Evolutionary conservation across 1,284 basidiomycete species (phyloP).

Genomic region (Cutaneotrichosporon sp.): DNA sequence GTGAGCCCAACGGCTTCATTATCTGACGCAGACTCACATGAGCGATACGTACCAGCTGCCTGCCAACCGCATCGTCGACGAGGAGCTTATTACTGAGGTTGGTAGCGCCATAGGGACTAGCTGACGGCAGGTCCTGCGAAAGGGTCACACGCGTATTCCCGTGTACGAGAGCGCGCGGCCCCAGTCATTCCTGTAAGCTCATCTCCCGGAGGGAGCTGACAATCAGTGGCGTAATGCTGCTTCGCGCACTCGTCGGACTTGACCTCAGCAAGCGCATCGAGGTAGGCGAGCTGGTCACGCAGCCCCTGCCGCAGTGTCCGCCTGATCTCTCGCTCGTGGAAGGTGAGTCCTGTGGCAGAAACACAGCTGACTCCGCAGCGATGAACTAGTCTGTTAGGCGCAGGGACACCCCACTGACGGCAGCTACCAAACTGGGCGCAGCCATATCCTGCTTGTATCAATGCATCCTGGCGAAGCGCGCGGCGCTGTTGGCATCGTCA

Average conservation of each 20-base stretch:
- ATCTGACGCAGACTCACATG: constrained; percentile 42
- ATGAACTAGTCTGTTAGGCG: constrained; percentile 17
- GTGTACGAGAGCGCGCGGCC: constrained; percentile 70
- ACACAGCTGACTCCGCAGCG: constrained; percentile 13
- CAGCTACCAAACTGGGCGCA: constrained; percentile 81
- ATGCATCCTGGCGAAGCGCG: constrained; percentile 62
- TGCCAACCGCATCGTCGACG: constrained; percentile 49
- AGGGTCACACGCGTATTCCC: constrained; percentile 68
- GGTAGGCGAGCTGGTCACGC: constrained; percentile 63
- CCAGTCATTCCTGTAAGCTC: constrained; percentile 49
- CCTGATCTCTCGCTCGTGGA: constrained; percentile 51
- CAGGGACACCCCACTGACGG: background rate
- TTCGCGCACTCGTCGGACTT: constrained; percentile 64
- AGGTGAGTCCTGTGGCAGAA: constrained; percentile 32
- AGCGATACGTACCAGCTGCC: constrained; percentile 50
- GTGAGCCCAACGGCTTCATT: constrained; percentile 17
- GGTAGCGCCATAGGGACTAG: constrained; percentile 24
- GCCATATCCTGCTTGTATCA: constrained; percentile 83
- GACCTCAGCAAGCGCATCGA: constrained; percentile 70
- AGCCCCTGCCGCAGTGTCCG: constrained; percentile 63
- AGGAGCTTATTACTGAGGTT: constrained; percentile 67
- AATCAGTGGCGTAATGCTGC: constrained; percentile 19
- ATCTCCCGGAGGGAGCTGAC: constrained; percentile 6
- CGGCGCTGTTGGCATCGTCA: constrained; percentile 73
- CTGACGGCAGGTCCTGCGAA: constrained; percentile 17